A percentile compares a stretch with the other conserved stretches of the same genome.
These are phyloP conservation scores for Aspergillus amoenus DNA, from an alignment of 2,329 filamentous ascomycete species.

Conservation along the genomic window DNA sequence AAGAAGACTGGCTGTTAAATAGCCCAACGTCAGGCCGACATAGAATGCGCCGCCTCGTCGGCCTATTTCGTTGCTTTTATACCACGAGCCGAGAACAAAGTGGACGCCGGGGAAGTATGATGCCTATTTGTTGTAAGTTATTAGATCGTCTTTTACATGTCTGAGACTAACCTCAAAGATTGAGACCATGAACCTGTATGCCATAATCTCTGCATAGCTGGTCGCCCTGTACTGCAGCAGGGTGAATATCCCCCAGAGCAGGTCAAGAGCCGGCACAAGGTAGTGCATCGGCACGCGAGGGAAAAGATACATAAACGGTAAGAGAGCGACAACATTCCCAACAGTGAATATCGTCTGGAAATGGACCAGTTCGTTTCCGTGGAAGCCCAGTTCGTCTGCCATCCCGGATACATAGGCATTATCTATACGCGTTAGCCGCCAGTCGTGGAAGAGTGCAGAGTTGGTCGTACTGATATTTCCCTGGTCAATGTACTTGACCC, in stretches of 20 bases:
- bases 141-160: too few species aligned
- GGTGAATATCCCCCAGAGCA: not conserved
- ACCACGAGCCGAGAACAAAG: conserved; percentile 28
- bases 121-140: conserved; percentile 15
- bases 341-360: conserved; percentile 45
- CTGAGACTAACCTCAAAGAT: conserved; percentile 25
- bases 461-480: not conserved
- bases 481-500: conserved; percentile 4
- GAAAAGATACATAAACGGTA: conserved; percentile 46
- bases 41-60: conserved; percentile 26
- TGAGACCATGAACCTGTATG: conserved; percentile 25
- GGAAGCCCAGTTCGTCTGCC: conserved; percentile 37
- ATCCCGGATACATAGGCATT: conserved; percentile 44
- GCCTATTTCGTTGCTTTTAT: conserved; percentile 25
- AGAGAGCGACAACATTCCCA: conserved; percentile 48
- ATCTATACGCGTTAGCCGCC: conserved; percentile 2
- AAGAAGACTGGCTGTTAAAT: conserved; percentile 24
- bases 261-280: conserved; percentile 36
- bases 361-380: conserved; percentile 37
- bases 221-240: conserved; percentile 1
- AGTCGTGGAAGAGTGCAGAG: not conserved
- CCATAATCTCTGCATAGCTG: conserved; percentile 3
- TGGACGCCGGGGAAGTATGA: conserved; percentile 25
- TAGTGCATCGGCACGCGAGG: conserved; percentile 45
- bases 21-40: conserved; percentile 20